Evolutionary conservation across 176 grass and related monocot genomes (phyloP).

Genomic region (Phragmites australis): DNA sequence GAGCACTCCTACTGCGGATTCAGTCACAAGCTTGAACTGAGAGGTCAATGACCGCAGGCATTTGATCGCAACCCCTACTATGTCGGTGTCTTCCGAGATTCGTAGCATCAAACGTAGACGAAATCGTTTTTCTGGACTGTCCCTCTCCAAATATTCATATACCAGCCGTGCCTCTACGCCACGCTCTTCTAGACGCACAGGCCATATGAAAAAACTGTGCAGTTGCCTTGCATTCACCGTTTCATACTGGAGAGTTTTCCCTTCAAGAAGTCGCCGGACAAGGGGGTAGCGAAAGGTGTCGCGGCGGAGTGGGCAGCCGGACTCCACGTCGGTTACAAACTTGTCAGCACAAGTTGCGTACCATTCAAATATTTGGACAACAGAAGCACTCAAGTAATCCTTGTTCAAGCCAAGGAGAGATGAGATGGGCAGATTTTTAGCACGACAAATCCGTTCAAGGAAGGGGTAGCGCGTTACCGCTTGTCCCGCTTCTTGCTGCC

Average conservation of each 20-base stretch:
- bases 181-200: background rate
- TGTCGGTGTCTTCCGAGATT: background rate
- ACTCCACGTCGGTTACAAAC: background rate
- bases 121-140: background rate
- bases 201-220: background rate
- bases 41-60: background rate
- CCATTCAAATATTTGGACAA: background rate
- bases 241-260: background rate
- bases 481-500: background rate
- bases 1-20: background rate
- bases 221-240: background rate
- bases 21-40: background rate
- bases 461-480: background rate
- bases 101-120: background rate
- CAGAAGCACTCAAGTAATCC: no score
- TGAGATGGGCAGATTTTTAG: background rate
- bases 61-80: background rate
- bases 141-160: rapidly evolving
- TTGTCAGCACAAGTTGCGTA: background rate
- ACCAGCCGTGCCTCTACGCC: background rate
- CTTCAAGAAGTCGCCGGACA: no score
- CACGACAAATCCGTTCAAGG: background rate
- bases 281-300: background rate
- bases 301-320: background rate
- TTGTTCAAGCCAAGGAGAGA: background rate